Evolutionary conservation across 2,329 filamentous ascomycete genomes (phyloP), one percentile per base, ranked within the genome.

Genomic region (Fusarium sp.): DNA sequence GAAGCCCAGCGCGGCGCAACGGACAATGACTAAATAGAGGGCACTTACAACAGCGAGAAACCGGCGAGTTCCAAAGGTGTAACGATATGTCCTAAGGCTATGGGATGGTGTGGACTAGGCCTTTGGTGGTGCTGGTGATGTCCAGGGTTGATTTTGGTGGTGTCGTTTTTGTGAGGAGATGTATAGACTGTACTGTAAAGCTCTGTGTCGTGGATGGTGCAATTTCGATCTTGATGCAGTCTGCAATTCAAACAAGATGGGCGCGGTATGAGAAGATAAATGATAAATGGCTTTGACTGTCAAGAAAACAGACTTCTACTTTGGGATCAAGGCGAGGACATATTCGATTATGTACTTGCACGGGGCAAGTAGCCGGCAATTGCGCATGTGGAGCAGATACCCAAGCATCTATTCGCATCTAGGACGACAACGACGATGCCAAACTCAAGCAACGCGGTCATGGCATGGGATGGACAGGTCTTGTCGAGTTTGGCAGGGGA

Each of bases 321-420:
- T 74, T 75, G 62, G 74, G 74, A 76, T 61, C 63, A 66, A 63
- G 65, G 46, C 60, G 76, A 78, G 75, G 74, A 74, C 55, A 64
- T 61, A 64, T 73, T 72, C 65, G 67, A 70, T 77, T 78, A 77
- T 77, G 75, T 78, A 78, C 70, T 77, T 68, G 64, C 64, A 60
- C 55, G 66, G 63, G 64, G 70, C 71, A 69, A 59, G 44, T 64
- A 63, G 57, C 63, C 71, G 65, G 65, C 67, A 76, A 63, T 71
- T 71, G 70, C 63, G 35, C 61, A 57, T 73, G 73, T 66, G 66
- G 64, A 67, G 64, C 61, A 54, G 54, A 53, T 46, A 60, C 48
- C 56, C 53, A 67, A 68, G 64, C 73, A 71, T 52, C 38, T 27
- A 55, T 56, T 48, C 35, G 35, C 45, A 58, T 74, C 48, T 74